A percentile compares a stretch with the other conserved stretches of the same genome.
These are phyloP conservation scores for Dentipellis fragilis DNA, from an alignment of 768 basidiomycete genomes.

Conservation along the genomic window DNA sequence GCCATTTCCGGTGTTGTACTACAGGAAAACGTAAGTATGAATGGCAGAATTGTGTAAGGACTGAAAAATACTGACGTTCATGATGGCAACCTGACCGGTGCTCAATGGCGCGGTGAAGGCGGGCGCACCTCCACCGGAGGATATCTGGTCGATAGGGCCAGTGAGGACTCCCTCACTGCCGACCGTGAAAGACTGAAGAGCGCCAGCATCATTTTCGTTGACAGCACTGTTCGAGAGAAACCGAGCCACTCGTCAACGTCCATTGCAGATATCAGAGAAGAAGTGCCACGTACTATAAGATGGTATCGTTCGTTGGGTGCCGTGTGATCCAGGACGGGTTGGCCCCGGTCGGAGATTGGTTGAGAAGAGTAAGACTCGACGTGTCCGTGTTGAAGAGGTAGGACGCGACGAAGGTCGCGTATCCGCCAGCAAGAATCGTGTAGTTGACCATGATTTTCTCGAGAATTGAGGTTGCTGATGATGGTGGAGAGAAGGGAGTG, in stretches of 20 bases:
- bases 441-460: constrained; percentile 45
- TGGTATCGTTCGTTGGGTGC: constrained; percentile 45
- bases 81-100: constrained; percentile 47
- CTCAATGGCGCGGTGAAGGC: constrained; percentile 41
- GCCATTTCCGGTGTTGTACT: constrained; percentile 49
- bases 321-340: constrained; percentile 53
- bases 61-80: constrained; percentile 33
- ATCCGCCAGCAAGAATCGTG: constrained; percentile 62
- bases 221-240: constrained; percentile 31
- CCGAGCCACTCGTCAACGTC: not conserved
- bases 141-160: constrained; percentile 31
- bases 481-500: too few species aligned
- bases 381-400: constrained; percentile 50
- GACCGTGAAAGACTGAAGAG: constrained; percentile 50
- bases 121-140: constrained; percentile 41
- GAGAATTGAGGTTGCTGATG: too few species aligned
- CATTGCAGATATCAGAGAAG: not conserved
- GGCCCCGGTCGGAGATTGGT: constrained; percentile 37
- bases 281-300: constrained; percentile 43
- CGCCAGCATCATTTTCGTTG: constrained; percentile 38
- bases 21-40: not conserved
- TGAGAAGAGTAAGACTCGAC: constrained; percentile 34
- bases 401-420: constrained; percentile 46
- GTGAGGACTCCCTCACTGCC: constrained; percentile 34
- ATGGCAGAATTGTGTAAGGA: not conserved